These are phyloP conservation scores for Tetrapisispora arboricola DNA, from an alignment of 805 yeast genomes.

Conservation along the genomic window DNA sequence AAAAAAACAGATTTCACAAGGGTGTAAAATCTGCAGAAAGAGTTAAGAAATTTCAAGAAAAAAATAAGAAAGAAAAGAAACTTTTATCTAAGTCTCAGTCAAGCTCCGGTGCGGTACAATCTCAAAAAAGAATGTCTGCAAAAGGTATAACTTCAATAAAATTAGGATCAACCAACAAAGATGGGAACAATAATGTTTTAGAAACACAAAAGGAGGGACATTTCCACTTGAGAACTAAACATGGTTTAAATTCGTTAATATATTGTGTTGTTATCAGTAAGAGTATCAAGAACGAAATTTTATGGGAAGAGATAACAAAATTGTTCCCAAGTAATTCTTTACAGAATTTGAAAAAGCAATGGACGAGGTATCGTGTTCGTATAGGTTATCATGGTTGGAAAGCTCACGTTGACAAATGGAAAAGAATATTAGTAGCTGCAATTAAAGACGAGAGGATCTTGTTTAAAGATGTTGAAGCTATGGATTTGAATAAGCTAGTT, in stretches of 20 bases:
- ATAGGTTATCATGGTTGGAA: slow-evolving; percentile 50
- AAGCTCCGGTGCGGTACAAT: background rate
- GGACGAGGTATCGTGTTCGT: slow-evolving; percentile 51
- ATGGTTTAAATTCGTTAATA: slow-evolving; percentile 46
- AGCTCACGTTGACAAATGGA: slow-evolving; percentile 51
- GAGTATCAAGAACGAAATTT: slow-evolving; percentile 49
- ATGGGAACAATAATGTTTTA: no score
- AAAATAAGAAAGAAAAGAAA: background rate
- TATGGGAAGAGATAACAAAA: slow-evolving; percentile 51
- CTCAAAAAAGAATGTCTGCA: background rate
- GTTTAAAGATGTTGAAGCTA: slow-evolving; percentile 38
- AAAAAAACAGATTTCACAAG: slow-evolving; percentile 22
- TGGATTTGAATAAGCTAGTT: slow-evolving; percentile 44
- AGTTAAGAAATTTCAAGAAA: slow-evolving; percentile 21
- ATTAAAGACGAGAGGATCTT: slow-evolving; percentile 46
- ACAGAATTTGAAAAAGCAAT: slow-evolving; percentile 45
- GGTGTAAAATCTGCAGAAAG: slow-evolving; percentile 26
- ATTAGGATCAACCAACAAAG: background rate
- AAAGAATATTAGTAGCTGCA: slow-evolving; percentile 47
- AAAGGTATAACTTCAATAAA: background rate
- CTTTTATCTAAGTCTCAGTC: background rate
- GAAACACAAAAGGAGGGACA: background rate
- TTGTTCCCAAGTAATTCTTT: slow-evolving; percentile 35
- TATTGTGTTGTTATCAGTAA: slow-evolving; percentile 60
- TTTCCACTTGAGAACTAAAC: slow-evolving; percentile 26